phyloP scores from a whole-genome alignment of 176 grass and related monocot genomes.

The Tillandsia leiboldiana region DNA sequence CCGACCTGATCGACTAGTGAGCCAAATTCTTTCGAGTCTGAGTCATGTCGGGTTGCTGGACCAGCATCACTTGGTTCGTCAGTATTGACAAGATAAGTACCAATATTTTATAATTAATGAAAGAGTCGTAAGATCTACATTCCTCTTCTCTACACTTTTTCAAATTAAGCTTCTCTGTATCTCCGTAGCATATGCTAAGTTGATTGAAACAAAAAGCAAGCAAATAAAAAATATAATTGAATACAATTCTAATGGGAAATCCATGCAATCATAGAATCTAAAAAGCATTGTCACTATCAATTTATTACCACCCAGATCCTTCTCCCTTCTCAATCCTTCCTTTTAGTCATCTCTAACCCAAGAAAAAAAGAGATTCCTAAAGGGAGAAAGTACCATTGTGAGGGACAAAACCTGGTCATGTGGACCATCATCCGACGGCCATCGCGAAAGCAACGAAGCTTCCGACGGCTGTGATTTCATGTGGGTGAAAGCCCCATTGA shows the following conservation, averaged over 20 bases:
- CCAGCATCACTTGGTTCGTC: no score
- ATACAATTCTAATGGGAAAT: background rate
- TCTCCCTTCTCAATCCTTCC: background rate
- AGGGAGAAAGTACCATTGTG: background rate
- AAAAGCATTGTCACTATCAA: conserved; percentile 1
- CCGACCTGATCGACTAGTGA: no score
- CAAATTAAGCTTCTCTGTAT: no score
- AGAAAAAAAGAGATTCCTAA: background rate
- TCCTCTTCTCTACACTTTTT: no score
- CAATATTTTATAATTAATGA: no score
- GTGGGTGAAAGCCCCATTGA: background rate
- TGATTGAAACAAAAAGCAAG: background rate
- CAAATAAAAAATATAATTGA: background rate
- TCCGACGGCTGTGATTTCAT: background rate
- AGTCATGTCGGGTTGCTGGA: no score
- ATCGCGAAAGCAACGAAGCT: background rate
- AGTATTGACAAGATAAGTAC: no score
- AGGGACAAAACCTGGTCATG: background rate
- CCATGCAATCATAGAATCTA: background rate
- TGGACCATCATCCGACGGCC: background rate
- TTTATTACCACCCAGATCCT: background rate
- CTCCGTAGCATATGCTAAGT: background rate
- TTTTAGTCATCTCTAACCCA: background rate
- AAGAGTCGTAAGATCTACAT: no score
- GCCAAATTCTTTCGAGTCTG: no score